Evolutionary conservation across 805 yeast species (phyloP).

Genomic region (Sugiyamaella floridensis): DNA sequence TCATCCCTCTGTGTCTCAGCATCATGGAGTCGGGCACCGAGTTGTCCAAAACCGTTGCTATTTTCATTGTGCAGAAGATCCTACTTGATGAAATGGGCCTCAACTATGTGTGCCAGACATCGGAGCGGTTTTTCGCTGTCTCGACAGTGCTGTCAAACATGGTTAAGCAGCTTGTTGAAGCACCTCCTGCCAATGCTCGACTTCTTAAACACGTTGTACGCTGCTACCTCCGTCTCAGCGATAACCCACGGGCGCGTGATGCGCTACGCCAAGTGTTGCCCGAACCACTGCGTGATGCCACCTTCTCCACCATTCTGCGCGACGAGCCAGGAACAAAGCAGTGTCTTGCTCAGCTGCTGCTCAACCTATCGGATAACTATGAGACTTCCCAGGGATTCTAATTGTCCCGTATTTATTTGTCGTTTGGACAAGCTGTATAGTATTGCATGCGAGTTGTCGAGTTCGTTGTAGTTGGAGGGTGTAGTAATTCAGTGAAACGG

Average conservation of each 20-base stretch:
- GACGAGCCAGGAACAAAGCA: slow-evolving; percentile 87
- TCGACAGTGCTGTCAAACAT: slow-evolving; percentile 78
- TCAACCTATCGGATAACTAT: slow-evolving; percentile 48
- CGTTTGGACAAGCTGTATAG: background rate
- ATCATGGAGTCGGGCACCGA: slow-evolving; percentile 96
- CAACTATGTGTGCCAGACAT: slow-evolving; percentile 88
- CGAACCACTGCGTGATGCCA: slow-evolving; percentile 78
- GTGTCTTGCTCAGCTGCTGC: slow-evolving; percentile 74
- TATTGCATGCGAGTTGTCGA: background rate
- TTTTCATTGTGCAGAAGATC: slow-evolving; percentile 89
- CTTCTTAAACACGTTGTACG: slow-evolving; percentile 87
- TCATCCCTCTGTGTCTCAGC: slow-evolving; percentile 87
- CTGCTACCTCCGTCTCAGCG: slow-evolving; percentile 85
- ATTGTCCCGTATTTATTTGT: background rate
- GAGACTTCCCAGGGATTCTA: slow-evolving; percentile 10
- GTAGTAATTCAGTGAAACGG: no score
- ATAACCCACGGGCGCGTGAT: slow-evolving; percentile 83
- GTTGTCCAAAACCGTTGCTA: slow-evolving; percentile 91
- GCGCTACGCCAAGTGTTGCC: slow-evolving; percentile 80
- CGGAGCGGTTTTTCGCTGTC: slow-evolving; percentile 90
- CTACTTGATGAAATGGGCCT: slow-evolving; percentile 87
- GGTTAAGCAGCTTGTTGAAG: slow-evolving; percentile 76
- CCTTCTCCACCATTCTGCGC: slow-evolving; percentile 68
- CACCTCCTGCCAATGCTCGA: slow-evolving; percentile 62
- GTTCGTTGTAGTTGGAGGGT: background rate